Evolutionary conservation across 208 protist genomes (phyloP).

Genomic region (Chromosphaera perkinsii): DNA sequence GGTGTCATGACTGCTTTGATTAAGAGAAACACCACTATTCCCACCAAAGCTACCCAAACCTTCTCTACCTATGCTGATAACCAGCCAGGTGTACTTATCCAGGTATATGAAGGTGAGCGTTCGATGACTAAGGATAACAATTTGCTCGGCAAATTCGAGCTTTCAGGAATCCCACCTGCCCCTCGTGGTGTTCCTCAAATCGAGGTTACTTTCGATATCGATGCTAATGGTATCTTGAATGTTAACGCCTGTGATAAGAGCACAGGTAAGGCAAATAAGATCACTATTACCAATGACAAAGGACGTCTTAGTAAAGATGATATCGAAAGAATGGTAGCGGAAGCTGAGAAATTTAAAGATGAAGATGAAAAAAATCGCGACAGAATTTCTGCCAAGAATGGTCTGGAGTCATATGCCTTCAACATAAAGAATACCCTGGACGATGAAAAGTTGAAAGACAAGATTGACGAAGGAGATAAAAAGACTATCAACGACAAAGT

Average conservation of each 20-base stretch:
- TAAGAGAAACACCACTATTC: slow-evolving; percentile 86
- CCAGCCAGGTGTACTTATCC: slow-evolving; percentile 94
- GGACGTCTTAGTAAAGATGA: slow-evolving; percentile 79
- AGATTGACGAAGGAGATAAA: slow-evolving; percentile 62
- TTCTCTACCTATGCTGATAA: slow-evolving; percentile 95
- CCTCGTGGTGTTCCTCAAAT: slow-evolving; percentile 85
- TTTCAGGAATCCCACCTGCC: slow-evolving; percentile 78
- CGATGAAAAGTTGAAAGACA: slow-evolving; percentile 66
- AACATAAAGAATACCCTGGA: slow-evolving; percentile 80
- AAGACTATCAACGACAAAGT: slow-evolving; percentile 62
- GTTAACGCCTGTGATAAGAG: slow-evolving; percentile 85
- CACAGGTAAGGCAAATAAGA: slow-evolving; percentile 71
- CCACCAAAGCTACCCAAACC: slow-evolving; percentile 81
- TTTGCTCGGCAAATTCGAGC: slow-evolving; percentile 89
- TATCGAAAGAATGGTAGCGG: slow-evolving; percentile 84
- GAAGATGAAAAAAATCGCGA: slow-evolving; percentile 69
- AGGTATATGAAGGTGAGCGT: slow-evolving; percentile 99
- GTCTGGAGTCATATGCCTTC: slow-evolving; percentile 84
- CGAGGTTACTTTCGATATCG: slow-evolving; percentile 96
- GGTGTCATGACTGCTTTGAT: slow-evolving; percentile 89
- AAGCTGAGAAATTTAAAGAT: slow-evolving; percentile 74
- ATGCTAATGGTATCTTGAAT: slow-evolving; percentile 93
- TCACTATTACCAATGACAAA: slow-evolving; percentile 94
- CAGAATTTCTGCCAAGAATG: slow-evolving; percentile 70
- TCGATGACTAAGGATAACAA: slow-evolving; percentile 95